Evolutionary conservation across 1,284 basidiomycete species (phyloP).

Genomic region (Malassezia japonica): DNA sequence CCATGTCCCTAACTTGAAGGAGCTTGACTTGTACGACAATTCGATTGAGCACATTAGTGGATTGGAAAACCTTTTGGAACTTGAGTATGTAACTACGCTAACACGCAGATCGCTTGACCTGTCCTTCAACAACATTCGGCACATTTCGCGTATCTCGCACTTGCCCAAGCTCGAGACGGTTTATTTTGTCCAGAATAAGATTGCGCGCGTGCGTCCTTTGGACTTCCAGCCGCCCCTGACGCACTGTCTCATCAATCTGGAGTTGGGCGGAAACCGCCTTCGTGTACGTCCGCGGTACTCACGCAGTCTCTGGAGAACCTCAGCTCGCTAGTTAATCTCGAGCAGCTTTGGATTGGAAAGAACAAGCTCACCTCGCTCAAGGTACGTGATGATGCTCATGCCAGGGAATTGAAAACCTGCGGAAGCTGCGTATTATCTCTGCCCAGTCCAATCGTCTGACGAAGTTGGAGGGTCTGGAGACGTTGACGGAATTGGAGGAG

Average conservation of each 20-base stretch:
- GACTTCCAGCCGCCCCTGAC: slow-evolving; percentile 58
- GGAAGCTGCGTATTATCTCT: slow-evolving; percentile 50
- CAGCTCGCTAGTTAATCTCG: slow-evolving; percentile 68
- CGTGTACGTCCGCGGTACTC: slow-evolving; percentile 55
- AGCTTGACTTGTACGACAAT: slow-evolving; percentile 93
- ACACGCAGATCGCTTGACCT: slow-evolving; percentile 67
- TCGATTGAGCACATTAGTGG: slow-evolving; percentile 54
- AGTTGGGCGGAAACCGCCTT: slow-evolving; percentile 84
- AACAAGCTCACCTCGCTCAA: slow-evolving; percentile 40
- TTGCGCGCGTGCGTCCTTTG: slow-evolving; percentile 60
- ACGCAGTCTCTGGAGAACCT: slow-evolving; percentile 74
- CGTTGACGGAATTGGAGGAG: slow-evolving; percentile 61
- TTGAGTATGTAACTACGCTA: slow-evolving; percentile 56
- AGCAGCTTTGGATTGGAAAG: slow-evolving; percentile 92
- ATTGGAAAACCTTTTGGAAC: slow-evolving; percentile 52
- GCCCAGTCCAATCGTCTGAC: slow-evolving; percentile 90
- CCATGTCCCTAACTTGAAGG: slow-evolving; percentile 63
- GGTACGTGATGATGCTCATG: not conserved
- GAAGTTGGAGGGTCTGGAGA: slow-evolving; percentile 64
- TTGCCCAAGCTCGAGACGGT: slow-evolving; percentile 59
- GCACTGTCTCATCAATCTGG: slow-evolving; percentile 66
- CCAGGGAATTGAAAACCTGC: slow-evolving; percentile 17
- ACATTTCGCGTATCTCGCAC: slow-evolving; percentile 54
- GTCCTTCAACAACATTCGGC: slow-evolving; percentile 78
- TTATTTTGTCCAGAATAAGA: slow-evolving; percentile 95